These are phyloP conservation scores for Eucalyptus paniculata DNA, from an alignment of 345 rosid species.

Conservation along the genomic window DNA sequence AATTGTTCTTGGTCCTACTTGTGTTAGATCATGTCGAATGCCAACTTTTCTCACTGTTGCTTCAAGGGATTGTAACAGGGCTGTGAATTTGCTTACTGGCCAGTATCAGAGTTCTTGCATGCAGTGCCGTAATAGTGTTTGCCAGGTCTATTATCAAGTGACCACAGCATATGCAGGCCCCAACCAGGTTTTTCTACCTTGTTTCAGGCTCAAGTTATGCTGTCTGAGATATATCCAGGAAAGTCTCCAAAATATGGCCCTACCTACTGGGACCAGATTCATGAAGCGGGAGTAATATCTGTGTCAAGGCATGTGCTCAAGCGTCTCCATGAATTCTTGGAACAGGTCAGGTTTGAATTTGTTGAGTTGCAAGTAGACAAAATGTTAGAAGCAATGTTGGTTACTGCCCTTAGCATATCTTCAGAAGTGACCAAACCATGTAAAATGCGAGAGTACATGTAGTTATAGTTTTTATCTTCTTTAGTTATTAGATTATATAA, in stretches of 20 bases:
- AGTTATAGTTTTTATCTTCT: not conserved
- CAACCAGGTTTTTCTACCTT: not conserved
- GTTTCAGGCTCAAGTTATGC: constrained; percentile 79
- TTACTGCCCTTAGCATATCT: not conserved
- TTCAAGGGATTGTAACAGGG: not conserved
- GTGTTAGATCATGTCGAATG: not conserved
- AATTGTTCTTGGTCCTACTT: not conserved
- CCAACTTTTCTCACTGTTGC: not conserved
- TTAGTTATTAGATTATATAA: not conserved
- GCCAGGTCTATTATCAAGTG: not conserved
- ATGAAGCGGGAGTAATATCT: constrained; percentile 67
- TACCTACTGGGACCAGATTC: constrained; percentile 90
- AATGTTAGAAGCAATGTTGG: not conserved
- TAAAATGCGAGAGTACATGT: not conserved
- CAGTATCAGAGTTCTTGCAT: not conserved
- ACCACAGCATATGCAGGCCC: not conserved
- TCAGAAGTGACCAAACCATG: not conserved
- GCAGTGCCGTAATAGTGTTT: not conserved
- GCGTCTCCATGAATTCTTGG: constrained; percentile 66
- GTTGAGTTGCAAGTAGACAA: not conserved
- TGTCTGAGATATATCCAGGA: constrained; percentile 97
- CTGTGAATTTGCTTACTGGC: not conserved
- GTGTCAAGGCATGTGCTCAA: constrained; percentile 68
- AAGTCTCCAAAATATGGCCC: constrained; percentile 76
- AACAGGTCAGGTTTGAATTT: constrained; percentile 36